Percentiles rank a stretch among this genome's conserved stretches.
Conservation (phyloP, 768 basidiomycete genomes). For the Tylopilus sp. region DNA sequence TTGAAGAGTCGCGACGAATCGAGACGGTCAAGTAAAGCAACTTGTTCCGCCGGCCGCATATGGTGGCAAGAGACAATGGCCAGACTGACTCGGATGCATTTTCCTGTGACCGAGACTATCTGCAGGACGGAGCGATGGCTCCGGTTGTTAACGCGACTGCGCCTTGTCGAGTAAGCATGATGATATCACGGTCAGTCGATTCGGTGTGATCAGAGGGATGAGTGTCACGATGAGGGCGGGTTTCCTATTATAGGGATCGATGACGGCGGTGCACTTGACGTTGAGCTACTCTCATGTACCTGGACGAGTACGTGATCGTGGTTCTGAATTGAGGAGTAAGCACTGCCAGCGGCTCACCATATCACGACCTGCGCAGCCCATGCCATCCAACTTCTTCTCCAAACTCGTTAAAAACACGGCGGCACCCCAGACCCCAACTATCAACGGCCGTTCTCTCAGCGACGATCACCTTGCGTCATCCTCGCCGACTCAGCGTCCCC, state of each 20-base stretch:
- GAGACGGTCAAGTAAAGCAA: not conserved
- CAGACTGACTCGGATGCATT: not conserved
- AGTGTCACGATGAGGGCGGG: too few species aligned
- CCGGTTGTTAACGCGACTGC: too few species aligned
- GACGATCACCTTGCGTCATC: not conserved
- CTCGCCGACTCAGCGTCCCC: not conserved
- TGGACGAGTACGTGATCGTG: not conserved
- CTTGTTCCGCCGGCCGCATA: not conserved
- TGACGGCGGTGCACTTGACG: not conserved
- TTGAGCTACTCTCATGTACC: not conserved
- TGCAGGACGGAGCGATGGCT: not conserved
- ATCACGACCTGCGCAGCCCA: constrained; percentile 1
- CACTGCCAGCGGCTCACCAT: not conserved
- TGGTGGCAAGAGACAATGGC: not conserved
- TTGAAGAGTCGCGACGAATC: not conserved
- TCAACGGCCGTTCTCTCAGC: not conserved
- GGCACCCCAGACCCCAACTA: constrained; percentile 6
- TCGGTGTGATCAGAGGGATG: too few species aligned
- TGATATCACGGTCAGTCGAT: too few species aligned
- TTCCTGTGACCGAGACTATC: too few species aligned
- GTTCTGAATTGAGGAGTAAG: not conserved
- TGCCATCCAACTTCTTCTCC: constrained; percentile 30
- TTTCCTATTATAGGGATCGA: not conserved
- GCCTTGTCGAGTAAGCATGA: too few species aligned
- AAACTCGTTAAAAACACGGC: constrained; percentile 28